phyloP scores from a whole-genome alignment of 1,139 yeast genomes.

The Candida sanyaensis region DNA sequence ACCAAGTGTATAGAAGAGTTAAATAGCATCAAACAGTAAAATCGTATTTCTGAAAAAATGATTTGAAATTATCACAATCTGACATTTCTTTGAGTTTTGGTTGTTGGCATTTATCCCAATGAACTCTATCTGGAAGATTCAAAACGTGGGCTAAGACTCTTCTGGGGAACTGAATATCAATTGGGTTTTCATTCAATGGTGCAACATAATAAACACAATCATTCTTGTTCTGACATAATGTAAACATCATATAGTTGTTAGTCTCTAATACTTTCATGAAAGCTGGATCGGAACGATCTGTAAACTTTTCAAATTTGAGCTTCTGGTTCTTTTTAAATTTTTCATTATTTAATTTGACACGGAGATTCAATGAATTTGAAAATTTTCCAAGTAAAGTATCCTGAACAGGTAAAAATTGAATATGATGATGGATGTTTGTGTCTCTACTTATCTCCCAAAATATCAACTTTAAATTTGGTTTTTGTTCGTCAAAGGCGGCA shows the following conservation, averaged over 20 bases:
- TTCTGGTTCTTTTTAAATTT: constrained; percentile 44
- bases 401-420: constrained; percentile 64
- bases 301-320: constrained; percentile 39
- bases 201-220: constrained; percentile 23
- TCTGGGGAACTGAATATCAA: constrained; percentile 81
- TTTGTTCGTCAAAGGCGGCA: constrained; percentile 39
- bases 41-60: constrained; percentile 48
- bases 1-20: constrained; percentile 34
- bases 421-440: constrained; percentile 63
- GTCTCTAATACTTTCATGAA: constrained; percentile 29
- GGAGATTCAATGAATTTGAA: constrained; percentile 36
- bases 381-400: constrained; percentile 38
- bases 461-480: constrained; percentile 45
- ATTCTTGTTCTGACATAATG: constrained; percentile 22
- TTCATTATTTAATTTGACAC: constrained; percentile 50
- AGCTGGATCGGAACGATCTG: constrained; percentile 22
- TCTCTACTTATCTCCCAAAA: constrained; percentile 63
- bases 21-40: constrained; percentile 22
- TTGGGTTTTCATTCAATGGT: constrained; percentile 24
- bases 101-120: constrained; percentile 77
- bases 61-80: constrained; percentile 65
- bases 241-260: constrained; percentile 43
- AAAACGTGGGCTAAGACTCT: constrained; percentile 66
- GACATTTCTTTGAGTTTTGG: constrained; percentile 53
- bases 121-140: constrained; percentile 58